Evolutionary conservation across 106 monocot species (phyloP), one percentile per base, ranked within the genome.

Genomic region (Dioscorea dumetorum): DNA sequence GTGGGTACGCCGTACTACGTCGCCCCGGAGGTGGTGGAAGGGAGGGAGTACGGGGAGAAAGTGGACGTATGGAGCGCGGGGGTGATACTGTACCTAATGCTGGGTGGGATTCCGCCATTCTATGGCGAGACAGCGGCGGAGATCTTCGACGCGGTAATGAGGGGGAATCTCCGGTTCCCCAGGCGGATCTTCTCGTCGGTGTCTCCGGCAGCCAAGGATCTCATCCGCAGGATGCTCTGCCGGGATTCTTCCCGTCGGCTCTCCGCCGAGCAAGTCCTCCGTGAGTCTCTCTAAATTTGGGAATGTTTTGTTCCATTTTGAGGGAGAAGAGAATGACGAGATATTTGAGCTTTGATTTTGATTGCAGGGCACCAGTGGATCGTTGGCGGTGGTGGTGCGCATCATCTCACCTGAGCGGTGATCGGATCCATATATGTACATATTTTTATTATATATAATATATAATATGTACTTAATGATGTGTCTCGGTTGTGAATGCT

Each of bases 1-100:
- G 80, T 93, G 6, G 93, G 93, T 57, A 88, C 93, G 49, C 83
- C 93, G 58, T 83, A 88, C 69, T 93, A 93, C 79, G 85, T 88
- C 34, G 92, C 92, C 48, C 92, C 92, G 33, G 92, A 93, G 83
- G 88, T 93, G 71, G 78, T 93, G 21, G 58, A 68, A 14, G 81
- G 85, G 54, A 64, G 65, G 21, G 81, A 81, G 57, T 85, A 85
- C 75, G 78, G 66, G 52, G 81, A 78, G 69, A 85, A 74, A 64
- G 75, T 75, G 22, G 81, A 81, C 50, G 81, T 81, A 48, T 81
- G 85, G 85, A 85, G 85, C 68, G 72, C 72, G 15, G 85, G 85
- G 74, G 85, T 85, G 65, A 72, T 85, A 21, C 24, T 85, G 50
- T 85, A 85, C 78, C 58, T 70, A 33, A 78, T 79, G 75, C 78